Evolutionary conservation across 169 alveolate genomes (phyloP).

Genomic region (Plasmodium chabaudi): DNA sequence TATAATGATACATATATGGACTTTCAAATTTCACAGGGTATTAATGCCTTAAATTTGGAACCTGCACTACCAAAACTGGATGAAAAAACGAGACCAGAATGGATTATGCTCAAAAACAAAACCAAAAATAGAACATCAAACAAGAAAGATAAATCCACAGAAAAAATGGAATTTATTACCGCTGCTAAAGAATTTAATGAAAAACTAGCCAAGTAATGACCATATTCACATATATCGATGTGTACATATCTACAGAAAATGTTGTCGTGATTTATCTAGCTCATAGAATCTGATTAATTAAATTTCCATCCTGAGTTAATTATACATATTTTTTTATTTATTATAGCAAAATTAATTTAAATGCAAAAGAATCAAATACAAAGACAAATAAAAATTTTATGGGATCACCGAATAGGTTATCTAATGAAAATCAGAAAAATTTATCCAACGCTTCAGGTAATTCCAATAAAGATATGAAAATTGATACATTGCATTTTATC

Average conservation of each 20-base stretch:
- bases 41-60: conserved; percentile 80
- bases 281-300: not conserved
- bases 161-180: conserved; percentile 63
- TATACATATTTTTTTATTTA: not conserved
- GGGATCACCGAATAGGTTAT: not conserved
- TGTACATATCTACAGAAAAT: not conserved
- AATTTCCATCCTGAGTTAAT: not conserved
- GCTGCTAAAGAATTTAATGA: conserved; percentile 72
- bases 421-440: conserved; percentile 29
- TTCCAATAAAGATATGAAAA: not conserved
- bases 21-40: conserved; percentile 45
- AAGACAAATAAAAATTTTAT: conserved; percentile 13
- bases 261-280: not conserved
- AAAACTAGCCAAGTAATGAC: conserved; percentile 59
- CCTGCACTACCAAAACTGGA: conserved; percentile 77
- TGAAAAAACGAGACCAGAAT: conserved; percentile 65
- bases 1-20: conserved; percentile 3
- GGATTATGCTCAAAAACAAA: conserved; percentile 70
- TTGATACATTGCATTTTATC: too few relatives aligned
- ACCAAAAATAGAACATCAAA: conserved; percentile 34
- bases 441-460: conserved; percentile 26
- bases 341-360: conserved; percentile 50
- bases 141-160: conserved; percentile 62
- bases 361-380: conserved; percentile 23
- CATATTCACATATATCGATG: not conserved